Evolutionary conservation across 1,284 basidiomycete genomes (phyloP), one percentile per base, ranked within the genome.

Genomic region (Fomitiporia mediterranea): DNA sequence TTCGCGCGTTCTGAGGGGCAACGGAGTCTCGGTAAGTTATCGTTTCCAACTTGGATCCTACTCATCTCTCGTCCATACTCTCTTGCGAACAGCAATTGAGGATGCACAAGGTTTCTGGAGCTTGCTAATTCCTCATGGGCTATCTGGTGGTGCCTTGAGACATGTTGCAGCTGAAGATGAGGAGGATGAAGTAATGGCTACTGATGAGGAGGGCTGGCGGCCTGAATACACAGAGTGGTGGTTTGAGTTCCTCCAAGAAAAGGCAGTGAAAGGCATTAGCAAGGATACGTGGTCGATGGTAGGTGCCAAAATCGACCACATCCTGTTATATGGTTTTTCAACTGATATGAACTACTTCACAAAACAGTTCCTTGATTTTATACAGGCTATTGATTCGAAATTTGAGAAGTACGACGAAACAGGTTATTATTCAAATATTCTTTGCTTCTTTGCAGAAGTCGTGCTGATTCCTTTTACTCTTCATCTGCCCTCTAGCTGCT

Each of bases 221-320:
- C 69, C 75, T 32, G 74, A 80, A 55, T 83, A 94, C 66, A 83
- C 84, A 17, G 72, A 84, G 13, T 80, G 84, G 77, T 98, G 95
- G 95, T 83, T 91, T 64, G 85, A 89, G 37, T 98, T 89, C 68
- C 69, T 95, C 63, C 75, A 72, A 39, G 75, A 82, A 65, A 84
- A 81, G 64, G 86, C 84, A 8, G 78, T 78, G 8, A 91, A 90
- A 68, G 93, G 93, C 3, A 80, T 98, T 35, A 94, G 89, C 71
- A 94, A 91, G 72, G 95, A 98, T 74, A 94, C 93, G 2, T 98
- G 95, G 95, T 75, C 78, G 51, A 89, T 96, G 81, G 91, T 94
- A 60, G 55, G 75, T 71, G 21, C 21, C 42, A 27, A 38, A 47
- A 52, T 37, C 43, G 46, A 48, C 23, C 44, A 28, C 30, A 27